Base-by-base conservation (phyloP, 2,329 filamentous ascomycete genomes). In the Nannizzia gypsea region DNA sequence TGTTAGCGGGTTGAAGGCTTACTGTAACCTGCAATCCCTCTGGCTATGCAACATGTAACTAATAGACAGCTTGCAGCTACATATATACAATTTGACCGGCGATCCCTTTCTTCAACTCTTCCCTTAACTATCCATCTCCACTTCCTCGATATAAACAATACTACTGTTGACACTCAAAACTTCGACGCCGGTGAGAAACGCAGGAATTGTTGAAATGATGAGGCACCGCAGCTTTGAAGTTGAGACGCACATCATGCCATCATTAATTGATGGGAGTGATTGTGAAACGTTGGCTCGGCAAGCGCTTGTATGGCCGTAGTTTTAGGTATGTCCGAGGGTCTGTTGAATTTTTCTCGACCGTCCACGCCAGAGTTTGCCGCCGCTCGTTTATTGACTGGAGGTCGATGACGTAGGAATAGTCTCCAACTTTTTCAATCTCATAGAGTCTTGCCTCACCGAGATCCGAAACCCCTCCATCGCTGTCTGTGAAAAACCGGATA, bases 1-100 rank as follows among this genome's bases (percentile, higher is more conserved):
- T 3, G 62, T 59, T 50, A 61, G 60, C 20, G 70, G 70, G 6
- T 57, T 70, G 34, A 62, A 64, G 42, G 62, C 60, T n/a, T 72
- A 69, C 62, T 66, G 69, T 61, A 68, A 67, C 48, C 22, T 62
- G 6, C 64, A 66, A 22, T 38, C 58, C 28, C 34, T 56, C 17
- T 59, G 46, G 46, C 15, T 55, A 34, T 52, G 13, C n/a, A 56
- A 59, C 34, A n/a, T n/a, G n/a, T n/a, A 59, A 46, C n/a, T 48
- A 17, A 28, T 28, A 4, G 17, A 42, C 38, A 36, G 31, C 31
- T 36, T 36, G 31, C 3, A 34, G 5, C 31, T 9, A 34, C 9
- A 8, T 36, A 13, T 36, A 13, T 36, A 36, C 31, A 36, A 6
- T 36, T 11, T 3, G 31, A 36, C 9, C 9, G 31, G 31, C 13